phyloP scores from a whole-genome alignment of 306 rosid species.

The Pueraria montana region DNA sequence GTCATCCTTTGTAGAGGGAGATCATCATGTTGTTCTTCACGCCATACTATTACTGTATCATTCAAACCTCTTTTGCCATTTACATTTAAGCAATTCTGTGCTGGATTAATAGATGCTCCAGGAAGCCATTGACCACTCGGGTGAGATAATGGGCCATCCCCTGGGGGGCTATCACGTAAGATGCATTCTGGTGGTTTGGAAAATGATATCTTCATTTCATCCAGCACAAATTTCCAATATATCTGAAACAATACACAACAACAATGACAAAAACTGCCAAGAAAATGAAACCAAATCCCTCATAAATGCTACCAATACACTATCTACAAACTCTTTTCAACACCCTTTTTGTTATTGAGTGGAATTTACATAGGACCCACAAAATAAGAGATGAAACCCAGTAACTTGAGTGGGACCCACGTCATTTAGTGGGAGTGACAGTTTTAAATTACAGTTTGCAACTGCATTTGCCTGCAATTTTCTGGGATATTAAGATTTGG shows the following conservation, averaged over 20 bases:
- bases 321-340: neutral
- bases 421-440: neutral
- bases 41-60: constrained; percentile 81
- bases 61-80: constrained; percentile 69
- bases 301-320: neutral
- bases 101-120: constrained; percentile 84
- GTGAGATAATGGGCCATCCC: constrained; percentile 50
- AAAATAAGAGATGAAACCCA: neutral
- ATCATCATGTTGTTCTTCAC: constrained; percentile 78
- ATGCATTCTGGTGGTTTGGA: constrained; percentile 76
- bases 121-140: constrained; percentile 95
- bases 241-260: constrained; percentile 60
- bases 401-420: neutral
- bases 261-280: constrained; percentile 34
- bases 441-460: neutral
- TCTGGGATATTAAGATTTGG: neutral
- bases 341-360: neutral
- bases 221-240: constrained; percentile 79
- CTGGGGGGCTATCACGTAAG: constrained; percentile 56
- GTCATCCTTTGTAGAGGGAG: constrained; percentile 74
- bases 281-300: constrained; percentile 9
- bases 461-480: neutral
- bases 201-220: constrained; percentile 76
- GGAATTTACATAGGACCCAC: neutral
- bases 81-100: constrained; percentile 73